Evolutionary conservation across 169 alveolate genomes (phyloP).

Genomic region (Plasmodium fragile): DNA sequence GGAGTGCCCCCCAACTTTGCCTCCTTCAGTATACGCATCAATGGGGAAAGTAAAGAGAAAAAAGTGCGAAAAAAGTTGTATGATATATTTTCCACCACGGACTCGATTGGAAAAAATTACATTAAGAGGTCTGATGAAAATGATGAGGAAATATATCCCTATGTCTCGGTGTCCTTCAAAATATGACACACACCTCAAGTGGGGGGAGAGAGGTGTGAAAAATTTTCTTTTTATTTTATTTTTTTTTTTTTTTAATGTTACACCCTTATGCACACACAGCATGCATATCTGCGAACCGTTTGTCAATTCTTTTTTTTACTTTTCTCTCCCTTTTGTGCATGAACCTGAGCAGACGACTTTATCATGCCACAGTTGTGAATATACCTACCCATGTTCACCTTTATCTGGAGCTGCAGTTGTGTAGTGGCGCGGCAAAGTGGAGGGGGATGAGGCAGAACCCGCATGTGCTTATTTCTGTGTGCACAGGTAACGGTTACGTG

Average conservation of each 20-base stretch:
- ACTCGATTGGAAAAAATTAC: constrained; percentile 60
- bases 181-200: background rate
- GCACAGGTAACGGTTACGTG: background rate
- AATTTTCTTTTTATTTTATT: background rate
- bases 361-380: background rate
- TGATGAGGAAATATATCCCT: constrained; percentile 67
- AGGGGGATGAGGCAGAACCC: background rate
- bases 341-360: background rate
- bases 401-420: background rate
- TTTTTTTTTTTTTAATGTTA: background rate
- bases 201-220: background rate
- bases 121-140: constrained; percentile 42
- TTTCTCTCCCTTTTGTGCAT: background rate
- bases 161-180: constrained; percentile 64
- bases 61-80: constrained; percentile 53
- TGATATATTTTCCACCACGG: constrained; percentile 39
- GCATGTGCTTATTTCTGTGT: background rate
- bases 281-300: background rate
- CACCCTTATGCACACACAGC: background rate
- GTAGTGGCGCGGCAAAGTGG: background rate
- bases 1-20: constrained; percentile 93
- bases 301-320: background rate
- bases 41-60: constrained; percentile 73
- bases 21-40: constrained; percentile 82
- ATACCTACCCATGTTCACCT: background rate